Evolutionary conservation across 441 rosid species (phyloP).

Genomic region (California macrophylla): DNA sequence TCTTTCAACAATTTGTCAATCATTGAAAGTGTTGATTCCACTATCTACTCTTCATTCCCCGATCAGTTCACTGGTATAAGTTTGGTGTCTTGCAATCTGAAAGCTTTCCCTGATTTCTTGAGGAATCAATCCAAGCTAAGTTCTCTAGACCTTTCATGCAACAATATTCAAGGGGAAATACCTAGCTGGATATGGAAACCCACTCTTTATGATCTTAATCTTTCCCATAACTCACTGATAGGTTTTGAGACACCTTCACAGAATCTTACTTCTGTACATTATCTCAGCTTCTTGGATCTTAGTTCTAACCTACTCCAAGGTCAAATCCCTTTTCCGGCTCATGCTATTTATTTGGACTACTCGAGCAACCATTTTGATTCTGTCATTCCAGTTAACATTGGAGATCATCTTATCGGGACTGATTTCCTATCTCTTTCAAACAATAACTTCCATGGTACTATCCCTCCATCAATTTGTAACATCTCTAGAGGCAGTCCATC

Average conservation of each 20-base stretch:
- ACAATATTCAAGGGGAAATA: background rate
- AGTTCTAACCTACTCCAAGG: background rate
- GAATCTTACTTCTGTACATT: background rate
- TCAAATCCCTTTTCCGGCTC: background rate
- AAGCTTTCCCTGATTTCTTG: background rate
- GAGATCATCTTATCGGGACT: background rate
- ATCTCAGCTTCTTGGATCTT: background rate
- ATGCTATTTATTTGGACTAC: background rate
- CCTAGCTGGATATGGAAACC: background rate
- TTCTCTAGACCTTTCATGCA: background rate
- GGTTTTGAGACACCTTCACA: background rate
- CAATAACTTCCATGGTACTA: background rate
- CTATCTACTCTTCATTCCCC: background rate
- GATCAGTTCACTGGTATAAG: background rate
- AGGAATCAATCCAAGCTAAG: background rate
- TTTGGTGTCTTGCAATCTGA: conserved; percentile 2
- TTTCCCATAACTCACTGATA: background rate
- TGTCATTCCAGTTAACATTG: background rate
- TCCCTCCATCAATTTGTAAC: background rate
- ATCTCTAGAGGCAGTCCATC: background rate
- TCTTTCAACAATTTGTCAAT: conserved; percentile 1
- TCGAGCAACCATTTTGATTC: background rate
- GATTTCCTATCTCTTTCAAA: background rate
- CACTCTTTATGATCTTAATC: background rate
- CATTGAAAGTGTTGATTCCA: background rate